Evolutionary conservation across 2,329 filamentous ascomycete genomes (phyloP).

Genomic region (Xylariaceae sp.): DNA sequence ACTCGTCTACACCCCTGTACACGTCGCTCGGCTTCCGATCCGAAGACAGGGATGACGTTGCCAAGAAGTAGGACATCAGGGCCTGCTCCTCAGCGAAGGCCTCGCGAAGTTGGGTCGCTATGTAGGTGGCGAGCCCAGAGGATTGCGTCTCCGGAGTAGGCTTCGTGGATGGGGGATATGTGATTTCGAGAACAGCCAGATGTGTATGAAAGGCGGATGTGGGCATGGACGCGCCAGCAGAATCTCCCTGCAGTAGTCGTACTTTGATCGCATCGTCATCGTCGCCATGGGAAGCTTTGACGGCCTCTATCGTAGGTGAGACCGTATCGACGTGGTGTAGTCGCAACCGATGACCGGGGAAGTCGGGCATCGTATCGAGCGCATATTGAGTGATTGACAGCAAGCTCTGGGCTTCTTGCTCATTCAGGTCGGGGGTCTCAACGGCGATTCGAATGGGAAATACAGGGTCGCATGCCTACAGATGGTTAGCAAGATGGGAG

Average conservation of each 20-base stretch:
- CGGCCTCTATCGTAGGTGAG: slow-evolving; percentile 34
- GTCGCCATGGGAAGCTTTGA: slow-evolving; percentile 28
- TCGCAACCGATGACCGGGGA: slow-evolving; percentile 76
- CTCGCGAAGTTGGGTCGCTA: slow-evolving; percentile 70
- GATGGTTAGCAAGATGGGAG: slow-evolving; percentile 6
- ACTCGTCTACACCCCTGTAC: slow-evolving; percentile 47
- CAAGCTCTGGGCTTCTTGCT: slow-evolving; percentile 65
- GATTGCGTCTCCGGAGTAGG: slow-evolving; percentile 63
- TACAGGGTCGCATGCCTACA: slow-evolving; percentile 76
- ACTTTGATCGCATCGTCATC: slow-evolving; percentile 61
- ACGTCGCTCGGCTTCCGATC: slow-evolving; percentile 42
- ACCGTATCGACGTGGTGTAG: slow-evolving; percentile 52
- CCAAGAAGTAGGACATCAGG: slow-evolving; percentile 71
- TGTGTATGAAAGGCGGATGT: slow-evolving; percentile 63
- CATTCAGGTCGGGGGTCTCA: slow-evolving; percentile 60
- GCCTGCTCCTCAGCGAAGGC: slow-evolving; percentile 86
- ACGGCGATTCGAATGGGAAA: slow-evolving; percentile 82
- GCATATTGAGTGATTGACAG: slow-evolving; percentile 78
- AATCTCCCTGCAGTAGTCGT: slow-evolving; percentile 59
- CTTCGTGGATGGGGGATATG: slow-evolving; percentile 65
- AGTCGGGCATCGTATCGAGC: slow-evolving; percentile 81
- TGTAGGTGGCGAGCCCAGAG: slow-evolving; percentile 68
- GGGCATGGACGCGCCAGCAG: slow-evolving; percentile 54
- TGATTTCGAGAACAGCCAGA: slow-evolving; percentile 67
- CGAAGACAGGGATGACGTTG: slow-evolving; percentile 49